Percentiles rank a stretch among this genome's conserved stretches.
Evolutionary conservation across 2,329 filamentous ascomycete genomes (phyloP).

Genomic region (Diplodia seriata): DNA sequence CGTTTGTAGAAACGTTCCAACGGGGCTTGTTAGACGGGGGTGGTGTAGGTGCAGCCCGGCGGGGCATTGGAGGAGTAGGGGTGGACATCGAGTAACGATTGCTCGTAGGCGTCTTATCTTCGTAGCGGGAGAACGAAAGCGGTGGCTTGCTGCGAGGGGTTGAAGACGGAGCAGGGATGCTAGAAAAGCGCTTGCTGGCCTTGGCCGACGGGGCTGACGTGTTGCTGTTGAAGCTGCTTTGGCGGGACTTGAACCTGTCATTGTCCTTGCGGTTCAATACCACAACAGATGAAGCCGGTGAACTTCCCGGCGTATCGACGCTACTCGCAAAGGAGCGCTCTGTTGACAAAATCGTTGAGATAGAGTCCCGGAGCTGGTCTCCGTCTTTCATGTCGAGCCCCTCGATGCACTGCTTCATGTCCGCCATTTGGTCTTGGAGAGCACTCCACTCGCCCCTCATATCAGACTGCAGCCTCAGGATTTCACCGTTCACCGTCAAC

Average conservation of each 20-base stretch:
- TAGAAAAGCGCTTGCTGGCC: slow-evolving; percentile 56
- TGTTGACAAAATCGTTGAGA: slow-evolving; percentile 88
- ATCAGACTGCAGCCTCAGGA: slow-evolving; percentile 83
- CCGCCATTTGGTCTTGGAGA: slow-evolving; percentile 76
- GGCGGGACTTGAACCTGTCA: slow-evolving; percentile 57
- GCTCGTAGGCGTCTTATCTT: slow-evolving; percentile 36
- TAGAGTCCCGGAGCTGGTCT: slow-evolving; percentile 85
- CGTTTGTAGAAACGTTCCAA: slow-evolving; percentile 49
- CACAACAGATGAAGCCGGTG: slow-evolving; percentile 71
- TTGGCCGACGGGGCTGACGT: slow-evolving; percentile 50
- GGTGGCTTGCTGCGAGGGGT: slow-evolving; percentile 36
- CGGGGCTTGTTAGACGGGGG: slow-evolving; percentile 43
- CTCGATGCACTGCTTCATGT: slow-evolving; percentile 77
- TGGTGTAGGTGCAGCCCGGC: slow-evolving; percentile 4
- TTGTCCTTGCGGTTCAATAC: slow-evolving; percentile 60
- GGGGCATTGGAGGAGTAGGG: slow-evolving; percentile 21
- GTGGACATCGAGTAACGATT: slow-evolving; percentile 24
- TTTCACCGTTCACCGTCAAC: slow-evolving; percentile 96
- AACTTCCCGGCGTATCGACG: slow-evolving; percentile 66
- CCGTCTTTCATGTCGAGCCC: slow-evolving; percentile 68
- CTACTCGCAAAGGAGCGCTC: slow-evolving; percentile 76
- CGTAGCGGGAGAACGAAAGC: slow-evolving; percentile 38
- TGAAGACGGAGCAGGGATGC: slow-evolving; percentile 49
- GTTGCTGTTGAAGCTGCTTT: slow-evolving; percentile 54
- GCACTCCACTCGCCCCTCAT: slow-evolving; percentile 82